Evolutionary conservation across 1,139 yeast species (phyloP).

Genomic region (Yamadazyma buinensis): DNA sequence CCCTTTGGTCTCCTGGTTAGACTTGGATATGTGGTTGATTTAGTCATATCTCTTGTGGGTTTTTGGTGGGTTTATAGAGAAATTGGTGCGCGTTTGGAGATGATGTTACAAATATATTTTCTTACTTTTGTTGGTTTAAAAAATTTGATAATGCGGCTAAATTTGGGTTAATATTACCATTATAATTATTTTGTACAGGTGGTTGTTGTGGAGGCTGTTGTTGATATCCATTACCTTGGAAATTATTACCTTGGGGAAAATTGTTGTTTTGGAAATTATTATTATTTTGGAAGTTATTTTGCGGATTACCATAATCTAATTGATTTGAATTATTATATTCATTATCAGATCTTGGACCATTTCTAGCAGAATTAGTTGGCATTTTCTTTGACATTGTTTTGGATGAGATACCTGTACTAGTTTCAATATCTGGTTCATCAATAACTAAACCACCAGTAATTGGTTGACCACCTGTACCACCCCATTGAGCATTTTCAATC

Average conservation of each 20-base stretch:
- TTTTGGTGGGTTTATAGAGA: too few relatives aligned
- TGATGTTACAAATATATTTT: too few relatives aligned
- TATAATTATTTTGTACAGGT: too few relatives aligned
- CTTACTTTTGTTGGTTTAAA: constrained; percentile 16
- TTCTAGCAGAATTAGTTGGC: constrained; percentile 84
- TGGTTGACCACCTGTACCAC: constrained; percentile 94
- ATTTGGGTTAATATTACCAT: too few relatives aligned
- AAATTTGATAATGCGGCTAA: constrained; percentile 36
- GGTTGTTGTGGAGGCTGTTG: too few relatives aligned
- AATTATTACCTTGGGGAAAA: too few relatives aligned
- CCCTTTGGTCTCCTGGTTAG: too few relatives aligned
- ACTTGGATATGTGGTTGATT: too few relatives aligned
- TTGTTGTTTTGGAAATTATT: too few relatives aligned
- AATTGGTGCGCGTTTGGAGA: too few relatives aligned
- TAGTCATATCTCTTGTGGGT: too few relatives aligned
- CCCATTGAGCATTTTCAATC: constrained; percentile 92
- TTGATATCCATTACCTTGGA: too few relatives aligned
- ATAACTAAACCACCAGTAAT: constrained; percentile 75
- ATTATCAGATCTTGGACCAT: constrained; percentile 66
- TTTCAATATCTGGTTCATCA: constrained; percentile 97
- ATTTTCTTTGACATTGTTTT: constrained; percentile 85
- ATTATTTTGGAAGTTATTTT: not conserved
- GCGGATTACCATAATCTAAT: constrained; percentile 5
- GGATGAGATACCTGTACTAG: constrained; percentile 91
- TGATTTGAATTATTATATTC: constrained; percentile 1